Evolutionary conservation across 2,329 filamentous ascomycete genomes (phyloP), one percentile per base, ranked within the genome.

Genomic region (Pyrenochaeta sp.): DNA sequence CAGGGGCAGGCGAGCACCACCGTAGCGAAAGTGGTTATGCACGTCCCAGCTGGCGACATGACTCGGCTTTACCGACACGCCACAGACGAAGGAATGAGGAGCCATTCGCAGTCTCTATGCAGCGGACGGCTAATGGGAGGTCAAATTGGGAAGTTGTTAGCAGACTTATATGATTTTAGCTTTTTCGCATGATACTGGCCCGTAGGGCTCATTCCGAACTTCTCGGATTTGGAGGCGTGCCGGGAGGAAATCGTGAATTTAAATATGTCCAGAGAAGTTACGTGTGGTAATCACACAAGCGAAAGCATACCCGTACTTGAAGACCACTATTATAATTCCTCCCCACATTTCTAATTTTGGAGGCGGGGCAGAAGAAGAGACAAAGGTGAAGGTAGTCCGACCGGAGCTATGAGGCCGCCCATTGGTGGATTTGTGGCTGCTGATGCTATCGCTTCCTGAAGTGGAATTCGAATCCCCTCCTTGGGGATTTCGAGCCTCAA

Each of bases 381-480:
- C 40, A 36, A n/a, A 50, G 20, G 35, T 27, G 37, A 46, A 36
- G 35, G n/a, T 41, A 27, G 15, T 44, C 42, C 23, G 23, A 43
- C 17, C 42, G 43, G 39, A 47, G 47, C 39, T 42, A 21, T 14
- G 21, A 20, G 14, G 15, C 7, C 23, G 11, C 17, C 29, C 14
- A 60, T 60, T 60, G 57, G 57, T 40, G 43, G 49, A 41, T 49
- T 39, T 50, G 41, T 35, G 44, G 37, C 33, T 51, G 58, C 51
- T 60, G 48, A 55, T 51, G 51, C 48, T n/a, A 48, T 29, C 37
- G 37, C 29, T 50, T 48, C 41, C 48, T 57, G 42, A 30, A 46
- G 32, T 35, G 51, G 41, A 17, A 48, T 37, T 14, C 11, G n/a
- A 30, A 40, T 37, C 27, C 40, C 33, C 35, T 36, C 40, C 32